These are phyloP conservation scores for Aspergillus diversus DNA, from an alignment of 495 filamentous ascomycete species.

Conservation along the genomic window DNA sequence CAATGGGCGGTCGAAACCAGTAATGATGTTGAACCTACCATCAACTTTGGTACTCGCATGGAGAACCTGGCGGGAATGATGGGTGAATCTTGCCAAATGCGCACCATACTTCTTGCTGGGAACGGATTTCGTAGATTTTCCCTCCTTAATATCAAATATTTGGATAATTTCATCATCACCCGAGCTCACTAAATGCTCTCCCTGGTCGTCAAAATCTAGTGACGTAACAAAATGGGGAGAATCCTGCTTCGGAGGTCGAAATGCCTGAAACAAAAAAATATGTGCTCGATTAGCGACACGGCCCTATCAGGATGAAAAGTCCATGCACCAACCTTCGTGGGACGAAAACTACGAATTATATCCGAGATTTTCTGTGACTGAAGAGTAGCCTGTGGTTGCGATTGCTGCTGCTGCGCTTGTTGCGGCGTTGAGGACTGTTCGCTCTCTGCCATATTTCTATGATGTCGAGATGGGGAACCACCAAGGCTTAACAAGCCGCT, in stretches of 20 bases:
- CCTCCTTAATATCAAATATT: constrained; percentile 88
- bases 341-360: constrained; percentile 49
- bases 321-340: constrained; percentile 47
- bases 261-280: constrained; percentile 30
- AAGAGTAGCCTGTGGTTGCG: constrained; percentile 27
- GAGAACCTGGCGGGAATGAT: constrained; percentile 82
- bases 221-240: constrained; percentile 59
- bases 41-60: constrained; percentile 96
- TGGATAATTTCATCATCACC: constrained; percentile 93
- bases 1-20: background rate
- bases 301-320: background rate
- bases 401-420: constrained; percentile 20
- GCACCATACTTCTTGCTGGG: constrained; percentile 93
- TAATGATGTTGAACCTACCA: constrained; percentile 33
- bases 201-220: constrained; percentile 93
- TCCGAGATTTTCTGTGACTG: constrained; percentile 49
- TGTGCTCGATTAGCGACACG: constrained; percentile 21
- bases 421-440: constrained; percentile 30
- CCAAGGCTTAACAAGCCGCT: background rate
- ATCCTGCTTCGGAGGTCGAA: constrained; percentile 45
- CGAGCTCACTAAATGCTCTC: constrained; percentile 83
- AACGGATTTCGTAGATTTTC: constrained; percentile 80
- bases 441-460: constrained; percentile 38
- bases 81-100: constrained; percentile 91
- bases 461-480: background rate